phyloP scores from a whole-genome alignment of 805 yeast genomes.

The Candida awuae region DNA sequence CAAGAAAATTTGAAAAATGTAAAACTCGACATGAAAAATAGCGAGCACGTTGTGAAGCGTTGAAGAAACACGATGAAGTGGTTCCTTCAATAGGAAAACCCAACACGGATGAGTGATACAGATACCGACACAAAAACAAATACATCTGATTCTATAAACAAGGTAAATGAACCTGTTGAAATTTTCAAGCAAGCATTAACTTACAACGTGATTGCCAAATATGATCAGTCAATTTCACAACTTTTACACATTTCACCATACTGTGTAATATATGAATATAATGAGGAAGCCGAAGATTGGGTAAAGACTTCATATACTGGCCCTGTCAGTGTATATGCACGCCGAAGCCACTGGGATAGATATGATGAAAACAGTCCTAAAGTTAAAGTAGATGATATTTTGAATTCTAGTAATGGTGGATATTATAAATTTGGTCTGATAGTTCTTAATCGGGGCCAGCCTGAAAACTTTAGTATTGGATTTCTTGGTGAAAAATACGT shows the following conservation, averaged over 20 bases:
- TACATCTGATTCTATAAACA: conserved; percentile 15
- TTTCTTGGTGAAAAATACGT: conserved; percentile 45
- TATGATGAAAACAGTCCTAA: conserved; percentile 4
- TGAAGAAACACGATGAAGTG: too few species aligned
- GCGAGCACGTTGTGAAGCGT: too few species aligned
- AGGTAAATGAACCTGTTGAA: conserved; percentile 47
- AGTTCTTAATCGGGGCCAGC: conserved; percentile 57
- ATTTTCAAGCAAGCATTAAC: conserved; percentile 62
- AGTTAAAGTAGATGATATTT: conserved; percentile 22
- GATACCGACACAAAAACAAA: neutral
- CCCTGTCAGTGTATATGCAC: conserved; percentile 49
- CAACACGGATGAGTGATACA: conserved; percentile 1
- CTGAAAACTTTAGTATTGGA: conserved; percentile 68
- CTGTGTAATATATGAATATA: conserved; percentile 62
- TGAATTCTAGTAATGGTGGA: conserved; percentile 28
- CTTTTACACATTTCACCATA: conserved; percentile 62
- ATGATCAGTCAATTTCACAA: conserved; percentile 65
- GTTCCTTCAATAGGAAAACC: too few species aligned
- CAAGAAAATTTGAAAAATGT: too few species aligned
- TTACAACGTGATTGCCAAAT: conserved; percentile 68
- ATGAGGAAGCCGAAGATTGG: conserved; percentile 52
- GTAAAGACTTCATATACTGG: conserved; percentile 63
- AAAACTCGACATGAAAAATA: too few species aligned
- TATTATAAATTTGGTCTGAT: conserved; percentile 59
- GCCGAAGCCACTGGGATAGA: conserved; percentile 9